A percentile compares a stretch with the other conserved stretches of the same genome.
phyloP scores from a whole-genome alignment of 257 asterid genomes.

The Ballota nigra region DNA sequence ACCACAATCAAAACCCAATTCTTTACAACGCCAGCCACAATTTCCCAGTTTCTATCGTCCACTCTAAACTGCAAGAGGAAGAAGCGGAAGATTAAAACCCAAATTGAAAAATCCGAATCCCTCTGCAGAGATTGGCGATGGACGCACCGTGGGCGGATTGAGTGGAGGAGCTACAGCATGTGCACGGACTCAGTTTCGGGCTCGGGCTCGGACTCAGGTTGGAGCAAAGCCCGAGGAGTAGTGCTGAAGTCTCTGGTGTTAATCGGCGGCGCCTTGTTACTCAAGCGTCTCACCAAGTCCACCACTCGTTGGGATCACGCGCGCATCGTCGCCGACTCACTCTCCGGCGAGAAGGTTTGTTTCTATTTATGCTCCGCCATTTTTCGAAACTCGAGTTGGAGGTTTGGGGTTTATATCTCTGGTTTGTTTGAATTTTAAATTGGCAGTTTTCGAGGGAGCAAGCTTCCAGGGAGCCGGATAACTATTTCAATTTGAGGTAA shows the following conservation, averaged over 20 bases:
- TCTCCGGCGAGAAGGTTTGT: constrained; percentile 87
- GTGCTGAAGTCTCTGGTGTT: constrained; percentile 70
- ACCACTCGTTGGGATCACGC: constrained; percentile 99
- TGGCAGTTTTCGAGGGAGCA: constrained; percentile 85
- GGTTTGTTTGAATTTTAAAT: constrained; percentile 18
- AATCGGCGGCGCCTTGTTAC: constrained; percentile 83
- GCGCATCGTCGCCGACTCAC: constrained; percentile 86
- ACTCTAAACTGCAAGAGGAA: background rate
- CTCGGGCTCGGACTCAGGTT: constrained; percentile 56
- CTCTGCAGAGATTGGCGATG: constrained; percentile 5
- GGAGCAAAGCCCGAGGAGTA: constrained; percentile 77
- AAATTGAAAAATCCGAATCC: constrained; percentile 8
- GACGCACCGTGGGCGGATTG: constrained; percentile 20
- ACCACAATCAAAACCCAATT: constrained; percentile 16
- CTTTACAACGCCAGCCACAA: constrained; percentile 15
- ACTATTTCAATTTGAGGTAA: constrained; percentile 93
- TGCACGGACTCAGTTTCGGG: constrained; percentile 66
- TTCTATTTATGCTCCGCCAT: background rate
- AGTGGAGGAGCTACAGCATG: constrained; percentile 43
- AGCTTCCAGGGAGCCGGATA: constrained; percentile 94
- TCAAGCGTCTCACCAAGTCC: constrained; percentile 92
- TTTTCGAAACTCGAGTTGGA: background rate
- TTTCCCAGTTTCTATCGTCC: background rate
- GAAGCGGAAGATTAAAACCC: background rate
- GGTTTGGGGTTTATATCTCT: background rate